Evolutionary conservation across 345 rosid genomes (phyloP).

Genomic region (Conringia planisiliqua): DNA sequence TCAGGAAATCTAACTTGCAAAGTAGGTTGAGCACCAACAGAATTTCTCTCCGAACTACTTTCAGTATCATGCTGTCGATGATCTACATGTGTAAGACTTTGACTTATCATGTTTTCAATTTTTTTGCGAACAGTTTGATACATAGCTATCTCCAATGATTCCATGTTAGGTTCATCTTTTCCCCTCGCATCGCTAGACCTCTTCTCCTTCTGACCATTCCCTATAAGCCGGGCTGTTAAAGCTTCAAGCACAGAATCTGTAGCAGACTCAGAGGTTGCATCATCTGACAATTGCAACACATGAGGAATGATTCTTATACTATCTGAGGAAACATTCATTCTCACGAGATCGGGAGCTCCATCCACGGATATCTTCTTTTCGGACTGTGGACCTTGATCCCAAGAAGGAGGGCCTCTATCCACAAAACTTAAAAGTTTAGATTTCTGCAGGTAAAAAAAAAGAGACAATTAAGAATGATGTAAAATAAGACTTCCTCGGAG

Average conservation of each 20-base stretch:
- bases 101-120: slow-evolving; percentile 31
- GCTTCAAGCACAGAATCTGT: slow-evolving; percentile 49
- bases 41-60: slow-evolving; percentile 31
- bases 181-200: slow-evolving; percentile 43
- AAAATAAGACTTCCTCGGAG: slow-evolving; percentile 8
- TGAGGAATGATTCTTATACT: slow-evolving; percentile 36
- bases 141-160: slow-evolving; percentile 61
- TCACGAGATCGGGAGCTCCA: slow-evolving; percentile 35
- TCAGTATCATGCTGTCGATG: slow-evolving; percentile 29
- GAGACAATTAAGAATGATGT: slow-evolving; percentile 12
- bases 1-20: slow-evolving; percentile 49
- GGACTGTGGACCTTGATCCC: slow-evolving; percentile 50
- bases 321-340: slow-evolving; percentile 34
- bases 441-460: slow-evolving; percentile 53
- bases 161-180: slow-evolving; percentile 38
- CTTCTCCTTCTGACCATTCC: slow-evolving; percentile 40
- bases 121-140: slow-evolving; percentile 43
- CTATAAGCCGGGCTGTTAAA: slow-evolving; percentile 49
- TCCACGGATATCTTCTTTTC: slow-evolving; percentile 39
- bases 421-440: slow-evolving; percentile 81
- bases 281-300: slow-evolving; percentile 43
- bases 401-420: slow-evolving; percentile 64
- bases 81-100: slow-evolving; percentile 30
- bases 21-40: slow-evolving; percentile 41
- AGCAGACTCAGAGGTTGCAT: slow-evolving; percentile 42